These are phyloP conservation scores for Mortierella sp. DNA, from an alignment of 371 early-diverging fungal species.

Conservation along the genomic window DNA sequence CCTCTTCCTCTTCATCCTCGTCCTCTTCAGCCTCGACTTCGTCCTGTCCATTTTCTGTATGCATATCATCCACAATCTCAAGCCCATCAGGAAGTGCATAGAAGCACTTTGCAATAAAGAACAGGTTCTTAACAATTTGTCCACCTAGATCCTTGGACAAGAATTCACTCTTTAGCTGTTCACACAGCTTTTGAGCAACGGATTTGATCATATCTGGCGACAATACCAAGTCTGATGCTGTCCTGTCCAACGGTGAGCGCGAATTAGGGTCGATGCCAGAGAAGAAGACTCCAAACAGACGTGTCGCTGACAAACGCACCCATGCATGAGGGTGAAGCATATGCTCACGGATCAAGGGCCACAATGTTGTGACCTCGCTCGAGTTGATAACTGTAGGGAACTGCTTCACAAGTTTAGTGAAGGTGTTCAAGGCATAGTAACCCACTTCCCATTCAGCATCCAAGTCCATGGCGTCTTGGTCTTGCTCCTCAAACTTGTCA, in stretches of 20 bases:
- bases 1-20: constrained; percentile 56
- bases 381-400: constrained; percentile 68
- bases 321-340: constrained; percentile 90
- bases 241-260: constrained; percentile 59
- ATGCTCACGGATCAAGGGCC: constrained; percentile 71
- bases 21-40: constrained; percentile 61
- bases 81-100: constrained; percentile 50
- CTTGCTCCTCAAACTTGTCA: constrained; percentile 51
- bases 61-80: constrained; percentile 25
- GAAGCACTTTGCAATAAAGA: constrained; percentile 89
- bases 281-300: constrained; percentile 86
- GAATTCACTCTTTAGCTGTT: constrained; percentile 80
- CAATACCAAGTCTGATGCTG: constrained; percentile 57
- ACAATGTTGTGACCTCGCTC: constrained; percentile 59
- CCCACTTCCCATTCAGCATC: constrained; percentile 84
- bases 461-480: constrained; percentile 64
- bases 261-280: constrained; percentile 71
- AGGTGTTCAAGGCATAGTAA: constrained; percentile 85
- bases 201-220: constrained; percentile 63
- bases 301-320: constrained; percentile 81
- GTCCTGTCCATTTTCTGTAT: constrained; percentile 42
- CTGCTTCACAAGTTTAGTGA: constrained; percentile 72
- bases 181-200: constrained; percentile 70
- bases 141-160: constrained; percentile 85
- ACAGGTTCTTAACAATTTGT: constrained; percentile 94